A percentile compares a stretch with the other conserved stretches of the same genome.
Evolutionary conservation across 1,139 yeast genomes (phyloP).

Genomic region (Hyphopichia buzzinii): DNA sequence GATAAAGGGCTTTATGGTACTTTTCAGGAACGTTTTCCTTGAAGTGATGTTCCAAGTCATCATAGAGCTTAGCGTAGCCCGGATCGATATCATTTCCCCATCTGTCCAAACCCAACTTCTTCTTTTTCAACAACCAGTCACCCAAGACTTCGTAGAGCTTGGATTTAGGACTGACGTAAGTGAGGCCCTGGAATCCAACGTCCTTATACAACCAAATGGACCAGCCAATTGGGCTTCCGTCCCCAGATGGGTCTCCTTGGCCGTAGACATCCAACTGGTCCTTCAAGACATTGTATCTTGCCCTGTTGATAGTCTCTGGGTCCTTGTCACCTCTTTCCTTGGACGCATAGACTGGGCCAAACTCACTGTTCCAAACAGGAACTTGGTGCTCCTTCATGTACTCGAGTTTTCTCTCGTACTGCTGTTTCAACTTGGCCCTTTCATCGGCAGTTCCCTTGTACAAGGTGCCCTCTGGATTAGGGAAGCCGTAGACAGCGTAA

Average conservation of each 20-base stretch:
- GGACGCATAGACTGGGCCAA: slow-evolving; percentile 48
- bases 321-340: slow-evolving; percentile 37
- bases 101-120: slow-evolving; percentile 41
- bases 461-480: slow-evolving; percentile 27
- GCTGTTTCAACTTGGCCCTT: slow-evolving; percentile 26
- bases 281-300: slow-evolving; percentile 37
- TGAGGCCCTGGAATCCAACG: slow-evolving; percentile 47
- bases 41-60: slow-evolving; percentile 31
- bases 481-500: slow-evolving; percentile 41
- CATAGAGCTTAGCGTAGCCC: slow-evolving; percentile 29
- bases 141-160: slow-evolving; percentile 41
- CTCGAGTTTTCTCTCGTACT: slow-evolving; percentile 40
- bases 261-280: slow-evolving; percentile 43
- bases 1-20: slow-evolving; percentile 32
- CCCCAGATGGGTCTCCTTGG: slow-evolving; percentile 45
- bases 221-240: slow-evolving; percentile 42
- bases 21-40: slow-evolving; percentile 32
- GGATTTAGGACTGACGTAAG: slow-evolving; percentile 41
- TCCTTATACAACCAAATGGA: slow-evolving; percentile 53
- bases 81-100: slow-evolving; percentile 49
- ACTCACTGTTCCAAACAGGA: slow-evolving; percentile 54
- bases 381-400: slow-evolving; percentile 35
- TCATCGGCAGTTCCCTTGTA: slow-evolving; percentile 33
- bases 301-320: slow-evolving; percentile 31
- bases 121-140: slow-evolving; percentile 38